Conservation (phyloP, 768 basidiomycete species). For the Gyrodon lividus region DNA sequence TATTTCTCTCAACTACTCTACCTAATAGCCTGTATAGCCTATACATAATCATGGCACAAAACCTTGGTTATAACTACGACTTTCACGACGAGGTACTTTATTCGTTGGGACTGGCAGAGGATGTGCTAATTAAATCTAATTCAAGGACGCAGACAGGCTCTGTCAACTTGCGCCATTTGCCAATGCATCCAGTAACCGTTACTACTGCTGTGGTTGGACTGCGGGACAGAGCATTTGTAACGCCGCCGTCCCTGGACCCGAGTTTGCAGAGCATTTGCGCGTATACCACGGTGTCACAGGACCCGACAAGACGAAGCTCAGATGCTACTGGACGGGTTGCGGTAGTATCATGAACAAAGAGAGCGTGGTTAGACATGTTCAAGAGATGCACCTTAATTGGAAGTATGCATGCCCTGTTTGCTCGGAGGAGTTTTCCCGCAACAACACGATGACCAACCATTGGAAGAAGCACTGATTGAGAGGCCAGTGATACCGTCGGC, state of each 20-base stretch:
- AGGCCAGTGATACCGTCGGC: not conserved
- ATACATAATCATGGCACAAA: conserved; percentile 3
- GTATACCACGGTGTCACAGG: conserved; percentile 18
- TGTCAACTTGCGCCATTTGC: not conserved
- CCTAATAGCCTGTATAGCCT: not conserved
- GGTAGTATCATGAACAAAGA: conserved; percentile 23
- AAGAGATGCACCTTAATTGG: conserved; percentile 23
- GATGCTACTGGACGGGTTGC: conserved; percentile 23
- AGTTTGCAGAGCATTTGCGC: conserved; percentile 24
- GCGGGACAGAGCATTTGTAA: not conserved
- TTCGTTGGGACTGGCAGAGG: not conserved
- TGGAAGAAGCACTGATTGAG: conserved; percentile 6
- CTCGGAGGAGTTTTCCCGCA: conserved; percentile 24
- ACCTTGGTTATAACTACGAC: not conserved
- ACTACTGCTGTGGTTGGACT: conserved; percentile 20
- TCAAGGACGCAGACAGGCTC: conserved; percentile 11
- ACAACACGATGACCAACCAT: conserved; percentile 21
- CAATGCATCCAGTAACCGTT: conserved; percentile 1
- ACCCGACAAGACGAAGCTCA: conserved; percentile 6
- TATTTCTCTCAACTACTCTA: not conserved
- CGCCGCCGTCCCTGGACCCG: not conserved
- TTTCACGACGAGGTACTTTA: conserved; percentile 14
- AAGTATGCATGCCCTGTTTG: conserved; percentile 19
- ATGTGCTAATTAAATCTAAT: conserved; percentile 1
- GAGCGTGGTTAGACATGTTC: conserved; percentile 27